These are phyloP conservation scores for Inonotus hispidus DNA, from an alignment of 1,284 basidiomycete genomes.

Conservation along the genomic window DNA sequence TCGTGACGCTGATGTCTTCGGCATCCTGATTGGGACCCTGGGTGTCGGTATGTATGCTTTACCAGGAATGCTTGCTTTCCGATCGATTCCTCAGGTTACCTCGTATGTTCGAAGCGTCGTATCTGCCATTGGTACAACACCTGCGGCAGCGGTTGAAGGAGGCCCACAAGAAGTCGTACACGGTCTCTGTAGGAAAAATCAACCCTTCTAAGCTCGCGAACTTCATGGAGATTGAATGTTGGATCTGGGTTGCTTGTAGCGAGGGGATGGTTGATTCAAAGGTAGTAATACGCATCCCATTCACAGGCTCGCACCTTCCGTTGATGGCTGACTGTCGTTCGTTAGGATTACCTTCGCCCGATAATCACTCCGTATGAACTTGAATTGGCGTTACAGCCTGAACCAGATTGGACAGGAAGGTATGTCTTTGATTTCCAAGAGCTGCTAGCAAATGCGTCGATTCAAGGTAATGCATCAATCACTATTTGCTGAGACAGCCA, in stretches of 20 bases:
- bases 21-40: slow-evolving; percentile 92
- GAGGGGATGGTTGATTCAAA: slow-evolving; percentile 87
- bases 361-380: slow-evolving; percentile 96
- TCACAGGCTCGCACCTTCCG: background rate
- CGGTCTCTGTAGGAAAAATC: slow-evolving; percentile 92
- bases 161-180: slow-evolving; percentile 85
- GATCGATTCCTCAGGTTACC: slow-evolving; percentile 20
- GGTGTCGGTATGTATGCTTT: slow-evolving; percentile 63
- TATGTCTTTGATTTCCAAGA: slow-evolving; percentile 81
- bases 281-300: slow-evolving; percentile 32
- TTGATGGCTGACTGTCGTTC: background rate
- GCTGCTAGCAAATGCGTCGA: slow-evolving; percentile 44
- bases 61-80: slow-evolving; percentile 18
- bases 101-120: slow-evolving; percentile 49
- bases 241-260: slow-evolving; percentile 90
- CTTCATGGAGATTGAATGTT: slow-evolving; percentile 95
- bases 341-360: slow-evolving; percentile 81
- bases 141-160: slow-evolving; percentile 62
- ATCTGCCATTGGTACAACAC: slow-evolving; percentile 76
- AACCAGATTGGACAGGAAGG: slow-evolving; percentile 71
- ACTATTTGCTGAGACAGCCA: background rate
- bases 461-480: background rate
- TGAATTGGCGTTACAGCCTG: slow-evolving; percentile 69
- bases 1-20: slow-evolving; percentile 89
- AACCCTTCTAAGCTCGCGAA: slow-evolving; percentile 96